Conservation (phyloP, 768 basidiomycete genomes). For the Naganishia vaughanmartiniae region DNA sequence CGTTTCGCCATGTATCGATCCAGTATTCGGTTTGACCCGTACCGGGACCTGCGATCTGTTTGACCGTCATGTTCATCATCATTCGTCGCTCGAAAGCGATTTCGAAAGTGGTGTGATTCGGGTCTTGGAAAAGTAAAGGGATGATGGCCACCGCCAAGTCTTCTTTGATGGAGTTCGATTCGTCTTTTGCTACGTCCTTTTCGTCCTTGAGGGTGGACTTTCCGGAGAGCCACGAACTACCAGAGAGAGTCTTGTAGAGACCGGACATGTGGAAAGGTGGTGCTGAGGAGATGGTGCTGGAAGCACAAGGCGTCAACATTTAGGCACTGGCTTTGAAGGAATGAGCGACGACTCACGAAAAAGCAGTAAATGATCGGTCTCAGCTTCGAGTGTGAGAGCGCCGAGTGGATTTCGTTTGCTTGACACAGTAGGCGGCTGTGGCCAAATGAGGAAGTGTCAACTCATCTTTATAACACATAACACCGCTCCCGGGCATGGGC, state of each 20-base stretch:
- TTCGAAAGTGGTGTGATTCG: background rate
- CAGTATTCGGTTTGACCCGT: background rate
- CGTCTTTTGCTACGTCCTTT: background rate
- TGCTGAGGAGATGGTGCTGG: background rate
- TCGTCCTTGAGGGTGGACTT: background rate
- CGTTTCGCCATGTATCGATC: background rate
- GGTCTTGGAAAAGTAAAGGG: background rate
- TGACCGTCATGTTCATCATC: constrained; percentile 3
- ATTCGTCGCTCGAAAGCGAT: background rate
- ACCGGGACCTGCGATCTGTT: background rate
- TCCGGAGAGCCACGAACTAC: background rate
- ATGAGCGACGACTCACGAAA: too few species aligned
- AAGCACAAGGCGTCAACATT: too few species aligned
- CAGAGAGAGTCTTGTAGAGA: background rate
- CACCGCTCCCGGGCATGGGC: too few species aligned
- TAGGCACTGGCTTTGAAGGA: too few species aligned
- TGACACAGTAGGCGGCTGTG: too few species aligned
- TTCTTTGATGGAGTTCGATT: background rate
- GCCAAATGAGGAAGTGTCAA: too few species aligned
- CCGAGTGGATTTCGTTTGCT: too few species aligned
- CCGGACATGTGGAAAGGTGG: background rate
- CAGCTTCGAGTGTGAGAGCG: too few species aligned
- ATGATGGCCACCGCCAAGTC: background rate
- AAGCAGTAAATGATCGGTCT: too few species aligned
- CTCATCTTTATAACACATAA: too few species aligned